Evolutionary conservation across 2,329 filamentous ascomycete species (phyloP).

Genomic region (Mycocentrospora acerina): DNA sequence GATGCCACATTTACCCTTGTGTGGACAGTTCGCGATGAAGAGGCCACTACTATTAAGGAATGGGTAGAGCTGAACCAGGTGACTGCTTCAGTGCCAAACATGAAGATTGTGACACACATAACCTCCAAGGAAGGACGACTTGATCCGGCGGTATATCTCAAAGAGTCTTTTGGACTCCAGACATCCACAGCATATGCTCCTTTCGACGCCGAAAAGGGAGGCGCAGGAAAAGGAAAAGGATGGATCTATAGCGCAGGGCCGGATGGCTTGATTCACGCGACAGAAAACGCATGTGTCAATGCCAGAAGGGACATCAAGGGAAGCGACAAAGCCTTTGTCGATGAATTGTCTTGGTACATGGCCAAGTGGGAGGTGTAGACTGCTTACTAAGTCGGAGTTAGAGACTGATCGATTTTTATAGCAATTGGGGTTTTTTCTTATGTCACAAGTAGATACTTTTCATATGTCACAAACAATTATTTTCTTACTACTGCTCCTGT

Average conservation of each 20-base stretch:
- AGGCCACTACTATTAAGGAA: conserved; percentile 1
- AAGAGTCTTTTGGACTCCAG: neutral
- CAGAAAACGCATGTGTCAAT: neutral
- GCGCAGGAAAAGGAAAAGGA: neutral
- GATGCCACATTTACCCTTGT: conserved; percentile 1
- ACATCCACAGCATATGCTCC: too few relatives aligned
- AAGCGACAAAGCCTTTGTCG: neutral
- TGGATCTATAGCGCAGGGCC: conserved; percentile 3
- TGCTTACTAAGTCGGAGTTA: too few relatives aligned
- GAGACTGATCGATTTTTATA: too few relatives aligned
- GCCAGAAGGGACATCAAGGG: neutral
- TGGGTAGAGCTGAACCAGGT: neutral
- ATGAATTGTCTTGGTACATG: conserved; percentile 2
- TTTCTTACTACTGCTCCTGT: too few relatives aligned
- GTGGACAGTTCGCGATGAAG: conserved; percentile 1
- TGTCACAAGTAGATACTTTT: too few relatives aligned
- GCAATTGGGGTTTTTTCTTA: too few relatives aligned
- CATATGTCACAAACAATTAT: too few relatives aligned
- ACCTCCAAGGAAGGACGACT: conserved; percentile 1
- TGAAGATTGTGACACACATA: conserved; percentile 1
- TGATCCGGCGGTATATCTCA: neutral
- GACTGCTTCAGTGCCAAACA: too few relatives aligned
- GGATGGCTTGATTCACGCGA: neutral
- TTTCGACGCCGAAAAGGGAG: neutral
- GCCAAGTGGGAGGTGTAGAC: conserved; percentile 4